Evolutionary conservation across 2,329 filamentous ascomycete species (phyloP), one percentile per base, ranked within the genome.

Genomic region (Davidsoniella eucalypti): DNA sequence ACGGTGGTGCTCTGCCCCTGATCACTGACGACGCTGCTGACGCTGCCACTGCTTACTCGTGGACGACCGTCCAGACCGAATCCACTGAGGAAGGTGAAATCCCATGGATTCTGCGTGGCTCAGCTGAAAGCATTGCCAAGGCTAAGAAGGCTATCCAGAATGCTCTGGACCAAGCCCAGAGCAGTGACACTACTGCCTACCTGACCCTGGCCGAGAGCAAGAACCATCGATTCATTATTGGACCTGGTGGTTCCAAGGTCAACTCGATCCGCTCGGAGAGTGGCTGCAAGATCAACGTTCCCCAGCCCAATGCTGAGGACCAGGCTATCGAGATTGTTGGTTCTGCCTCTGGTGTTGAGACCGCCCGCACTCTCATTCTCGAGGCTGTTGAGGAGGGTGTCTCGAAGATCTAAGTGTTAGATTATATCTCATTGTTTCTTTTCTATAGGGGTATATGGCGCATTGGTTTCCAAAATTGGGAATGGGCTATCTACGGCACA

Each of bases 251-350:
- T 53, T 84, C 78, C 64, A 90, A 90, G 65, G 93, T 98, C 64
- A 95, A 95, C 67, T 70, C 78, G 40, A 95, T 98, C 62, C 80
- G 92, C 58, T 87, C 86, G 69, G 80, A 92, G 70, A 95, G 87
- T 47, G 85, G 84, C 50, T 95, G 88, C 67, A 87, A 84, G 67
- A 93, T 98, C 62, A 87, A 88, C 56, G 90, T 98, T 39, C 92
- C 92, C 18, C 80, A 85, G 57, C 82, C 86, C 60, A 84, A 93
- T 64, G 70, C 69, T 43, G 70, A 68, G 55, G 73, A 75, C 45
- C 88, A 95, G 65, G 86, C 90, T 3, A 95, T 98, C 62, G 87
- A 94, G 69, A 84, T 98, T 59, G 72, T 82, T 36, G 92, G 92
- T 38, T 76, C 73, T 50, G 76, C 76, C 60, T 83, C 87, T 14